phyloP scores from a whole-genome alignment of 495 filamentous ascomycete genomes.

The Annulohypoxylon bovei region DNA sequence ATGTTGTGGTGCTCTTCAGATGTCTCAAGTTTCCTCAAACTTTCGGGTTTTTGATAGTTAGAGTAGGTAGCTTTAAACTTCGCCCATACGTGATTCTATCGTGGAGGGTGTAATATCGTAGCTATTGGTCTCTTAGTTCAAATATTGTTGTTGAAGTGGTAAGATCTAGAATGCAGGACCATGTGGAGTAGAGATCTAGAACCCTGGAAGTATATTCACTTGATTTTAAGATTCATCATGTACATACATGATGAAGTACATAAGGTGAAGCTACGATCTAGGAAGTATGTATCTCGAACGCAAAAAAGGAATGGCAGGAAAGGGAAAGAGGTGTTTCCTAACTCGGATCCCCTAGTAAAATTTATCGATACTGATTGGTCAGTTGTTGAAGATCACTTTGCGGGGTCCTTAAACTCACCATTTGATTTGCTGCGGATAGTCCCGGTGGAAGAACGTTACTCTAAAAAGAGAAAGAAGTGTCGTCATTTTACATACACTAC shows the following conservation, averaged over 20 bases:
- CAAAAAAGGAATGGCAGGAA: background rate
- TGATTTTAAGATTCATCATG: background rate
- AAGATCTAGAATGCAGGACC: slow-evolving; percentile 1
- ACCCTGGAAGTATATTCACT: background rate
- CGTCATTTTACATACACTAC: slow-evolving; percentile 24
- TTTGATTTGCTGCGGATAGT: slow-evolving; percentile 28
- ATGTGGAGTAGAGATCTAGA: slow-evolving; percentile 3
- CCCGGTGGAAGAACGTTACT: slow-evolving; percentile 5
- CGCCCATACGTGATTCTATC: background rate
- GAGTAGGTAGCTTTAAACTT: background rate
- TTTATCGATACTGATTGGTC: slow-evolving; percentile 16
- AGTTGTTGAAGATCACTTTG: slow-evolving; percentile 19
- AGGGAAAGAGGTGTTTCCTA: slow-evolving; percentile 24
- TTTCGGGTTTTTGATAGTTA: background rate
- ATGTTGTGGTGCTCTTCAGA: background rate
- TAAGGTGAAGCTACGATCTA: background rate
- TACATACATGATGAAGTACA: background rate
- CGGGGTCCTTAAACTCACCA: slow-evolving; percentile 13
- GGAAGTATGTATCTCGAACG: background rate
- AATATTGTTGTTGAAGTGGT: background rate
- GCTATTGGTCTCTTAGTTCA: background rate
- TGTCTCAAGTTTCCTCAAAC: background rate
- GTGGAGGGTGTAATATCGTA: background rate
- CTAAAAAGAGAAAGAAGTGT: slow-evolving; percentile 11
- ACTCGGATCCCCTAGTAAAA: slow-evolving; percentile 10